These are phyloP conservation scores for Keithomyces neogunnii DNA, from an alignment of 2,329 filamentous ascomycete species.

Conservation along the genomic window DNA sequence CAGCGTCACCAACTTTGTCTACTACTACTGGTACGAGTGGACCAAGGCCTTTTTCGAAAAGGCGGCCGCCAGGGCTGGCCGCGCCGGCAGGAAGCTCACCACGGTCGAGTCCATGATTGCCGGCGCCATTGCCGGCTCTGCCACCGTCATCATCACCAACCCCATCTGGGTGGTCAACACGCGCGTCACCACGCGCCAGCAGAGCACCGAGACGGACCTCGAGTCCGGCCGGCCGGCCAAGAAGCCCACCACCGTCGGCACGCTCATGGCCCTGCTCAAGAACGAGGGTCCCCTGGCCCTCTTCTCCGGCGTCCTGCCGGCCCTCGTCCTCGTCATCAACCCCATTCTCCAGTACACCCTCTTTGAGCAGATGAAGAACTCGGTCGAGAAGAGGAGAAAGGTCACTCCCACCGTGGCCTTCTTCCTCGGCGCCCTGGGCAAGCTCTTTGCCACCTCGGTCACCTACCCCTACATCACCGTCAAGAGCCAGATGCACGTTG, in stretches of 20 bases:
- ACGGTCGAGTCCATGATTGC: constrained; percentile 93
- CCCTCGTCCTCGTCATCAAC: constrained; percentile 91
- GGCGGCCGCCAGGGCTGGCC: constrained; percentile 64
- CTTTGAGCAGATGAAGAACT: constrained; percentile 96
- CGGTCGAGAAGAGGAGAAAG: constrained; percentile 62
- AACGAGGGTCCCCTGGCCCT: constrained; percentile 80
- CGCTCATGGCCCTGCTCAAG: constrained; percentile 68
- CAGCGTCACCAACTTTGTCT: constrained; percentile 97
- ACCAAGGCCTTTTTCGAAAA: constrained; percentile 78
- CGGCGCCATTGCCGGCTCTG: constrained; percentile 84
- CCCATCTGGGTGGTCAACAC: constrained; percentile 99
- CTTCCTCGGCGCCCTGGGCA: constrained; percentile 83
- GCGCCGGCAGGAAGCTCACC: constrained; percentile 72
- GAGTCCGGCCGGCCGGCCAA: constrained; percentile 27
- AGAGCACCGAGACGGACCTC: constrained; percentile 36
- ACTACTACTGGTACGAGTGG: constrained; percentile 99
- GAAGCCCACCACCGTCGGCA: constrained; percentile 67
- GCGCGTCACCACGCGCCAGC: constrained; percentile 85
- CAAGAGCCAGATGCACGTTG: constrained; percentile 96
- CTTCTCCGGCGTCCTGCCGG: constrained; percentile 87
- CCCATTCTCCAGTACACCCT: constrained; percentile 98
- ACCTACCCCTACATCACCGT: constrained; percentile 99
- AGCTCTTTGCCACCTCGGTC: constrained; percentile 85
- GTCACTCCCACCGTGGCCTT: constrained; percentile 85
- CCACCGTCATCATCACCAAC: constrained; percentile 93